Percentiles rank a stretch among this genome's conserved stretches.
These are phyloP conservation scores for Trichophyton schoenleinii DNA, from an alignment of 2,329 filamentous ascomycete species.

Conservation along the genomic window DNA sequence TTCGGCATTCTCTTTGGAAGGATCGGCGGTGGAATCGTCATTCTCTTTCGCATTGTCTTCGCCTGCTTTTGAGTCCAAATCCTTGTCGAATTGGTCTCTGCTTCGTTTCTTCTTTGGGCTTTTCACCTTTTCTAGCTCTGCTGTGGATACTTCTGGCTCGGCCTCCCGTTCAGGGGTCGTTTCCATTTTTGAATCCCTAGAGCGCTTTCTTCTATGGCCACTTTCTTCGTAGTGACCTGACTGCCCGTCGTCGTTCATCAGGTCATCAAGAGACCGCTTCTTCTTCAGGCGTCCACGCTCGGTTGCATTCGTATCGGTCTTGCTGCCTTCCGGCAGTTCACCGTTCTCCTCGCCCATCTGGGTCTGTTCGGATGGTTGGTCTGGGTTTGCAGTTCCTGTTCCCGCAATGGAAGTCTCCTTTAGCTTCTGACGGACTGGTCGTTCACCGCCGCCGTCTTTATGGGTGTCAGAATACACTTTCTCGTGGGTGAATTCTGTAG, in stretches of 20 bases:
- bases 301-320: slow-evolving; percentile 17
- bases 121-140: slow-evolving; percentile 15
- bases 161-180: slow-evolving; percentile 7
- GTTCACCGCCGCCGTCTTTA: slow-evolving; percentile 36
- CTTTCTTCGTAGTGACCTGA: slow-evolving; percentile 15
- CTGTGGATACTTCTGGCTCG: slow-evolving; percentile 1
- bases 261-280: slow-evolving; percentile 34
- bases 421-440: slow-evolving; percentile 48
- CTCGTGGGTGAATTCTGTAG: slow-evolving; percentile 11
- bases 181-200: slow-evolving; percentile 19
- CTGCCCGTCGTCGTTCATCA: slow-evolving; percentile 23
- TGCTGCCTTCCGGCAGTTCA: slow-evolving; percentile 10
- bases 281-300: slow-evolving; percentile 26
- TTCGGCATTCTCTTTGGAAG: slow-evolving; percentile 3
- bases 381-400: slow-evolving; percentile 4
- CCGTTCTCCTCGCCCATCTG: slow-evolving; percentile 10
- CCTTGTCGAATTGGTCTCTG: slow-evolving; percentile 31
- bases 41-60: slow-evolving; percentile 13
- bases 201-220: slow-evolving; percentile 24
- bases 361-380: slow-evolving; percentile 7
- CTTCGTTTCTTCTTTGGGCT: slow-evolving; percentile 35
- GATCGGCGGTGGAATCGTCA: background rate
- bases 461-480: slow-evolving; percentile 12
- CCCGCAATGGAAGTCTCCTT: slow-evolving; percentile 49
- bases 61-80: slow-evolving; percentile 16